Conservation (phyloP, 1,284 basidiomycete genomes). For the Tranzscheliella williamsii region DNA sequence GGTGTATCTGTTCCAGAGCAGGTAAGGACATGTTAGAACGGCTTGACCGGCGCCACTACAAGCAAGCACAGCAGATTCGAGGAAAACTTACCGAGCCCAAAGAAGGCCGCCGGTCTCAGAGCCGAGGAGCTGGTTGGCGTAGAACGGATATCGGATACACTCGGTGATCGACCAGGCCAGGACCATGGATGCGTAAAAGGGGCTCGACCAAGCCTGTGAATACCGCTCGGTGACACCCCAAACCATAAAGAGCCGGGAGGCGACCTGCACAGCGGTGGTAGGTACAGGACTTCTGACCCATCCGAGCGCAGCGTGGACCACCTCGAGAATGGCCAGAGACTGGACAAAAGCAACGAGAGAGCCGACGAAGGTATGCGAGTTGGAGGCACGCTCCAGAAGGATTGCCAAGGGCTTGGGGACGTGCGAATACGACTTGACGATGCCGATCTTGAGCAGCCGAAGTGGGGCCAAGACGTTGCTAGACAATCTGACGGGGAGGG, state of each 20-base stretch:
- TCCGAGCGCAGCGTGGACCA: conserved; percentile 75
- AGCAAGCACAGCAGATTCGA: no score
- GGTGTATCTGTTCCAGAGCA: conserved; percentile 70
- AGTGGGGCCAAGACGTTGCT: conserved; percentile 31
- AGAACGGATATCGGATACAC: conserved; percentile 88
- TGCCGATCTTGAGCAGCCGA: conserved; percentile 38
- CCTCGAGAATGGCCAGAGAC: conserved; percentile 50
- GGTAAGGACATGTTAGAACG: neutral
- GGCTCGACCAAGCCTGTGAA: conserved; percentile 64
- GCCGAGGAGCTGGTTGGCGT: conserved; percentile 70
- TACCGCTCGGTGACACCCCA: conserved; percentile 68
- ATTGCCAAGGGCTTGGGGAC: conserved; percentile 28
- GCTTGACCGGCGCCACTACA: neutral
- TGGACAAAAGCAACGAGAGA: conserved; percentile 46
- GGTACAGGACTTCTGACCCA: conserved; percentile 81
- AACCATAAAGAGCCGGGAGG: conserved; percentile 80
- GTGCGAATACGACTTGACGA: conserved; percentile 30
- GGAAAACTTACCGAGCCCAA: conserved; percentile 63
- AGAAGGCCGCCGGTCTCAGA: conserved; percentile 42
- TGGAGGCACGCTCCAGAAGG: conserved; percentile 39
- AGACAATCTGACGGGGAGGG: conserved; percentile 24
- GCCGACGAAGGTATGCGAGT: conserved; percentile 44
- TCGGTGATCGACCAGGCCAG: conserved; percentile 92
- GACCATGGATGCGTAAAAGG: conserved; percentile 87
- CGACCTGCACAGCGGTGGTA: conserved; percentile 84